Evolutionary conservation across 768 basidiomycete genomes (phyloP), one percentile per base, ranked within the genome.

Genomic region (Tulasnella calospora): DNA sequence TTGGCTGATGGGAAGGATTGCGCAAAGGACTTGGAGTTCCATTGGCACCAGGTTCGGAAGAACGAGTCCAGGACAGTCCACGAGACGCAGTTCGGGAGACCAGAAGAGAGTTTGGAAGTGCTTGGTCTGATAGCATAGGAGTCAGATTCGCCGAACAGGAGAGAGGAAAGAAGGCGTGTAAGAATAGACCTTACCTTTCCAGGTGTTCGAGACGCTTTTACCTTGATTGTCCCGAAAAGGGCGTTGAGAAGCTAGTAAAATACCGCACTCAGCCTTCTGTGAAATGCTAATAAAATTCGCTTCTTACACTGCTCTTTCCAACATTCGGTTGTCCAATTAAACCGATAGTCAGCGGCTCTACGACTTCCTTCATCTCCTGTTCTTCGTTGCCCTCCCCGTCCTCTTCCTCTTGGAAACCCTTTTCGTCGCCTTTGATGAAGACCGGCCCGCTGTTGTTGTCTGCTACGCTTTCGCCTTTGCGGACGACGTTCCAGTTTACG

Each of bases 1-100:
- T 61, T 91, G 91, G 12, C 95, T 91, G 79, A 96, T 96, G 44
- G 93, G 90, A 23, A 94, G 85, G 80, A 92, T 88, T 17, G 91
- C 57, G n/a, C 57, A 61, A 30, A 61, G 57, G n/a, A 61, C 57
- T 86, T 96, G 94, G 82, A 91, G 88, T 83, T 95, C 94, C 90
- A 94, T 90, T 12, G 91, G 93, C 6, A 92, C 89, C 81, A 88
- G 88, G 79, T 90, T 92, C 12, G 97, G 97, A 87, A 97, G 91
- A 3, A 98, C 94, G 21, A 99, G 89, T 13, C 97, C 97, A 0
- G 97, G 97, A 82, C 97, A 99, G 84, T 99, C 97, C 47, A 95
- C 94, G 12, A 99, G 88, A 70, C 95, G 92, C 79, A 99, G 89
- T 79, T 94, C 90, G 1, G 88, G 84, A 35, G 94, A 95, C 92